These are phyloP conservation scores for Acorus calamus DNA, from an alignment of 106 monocot genomes.

Conservation along the genomic window DNA sequence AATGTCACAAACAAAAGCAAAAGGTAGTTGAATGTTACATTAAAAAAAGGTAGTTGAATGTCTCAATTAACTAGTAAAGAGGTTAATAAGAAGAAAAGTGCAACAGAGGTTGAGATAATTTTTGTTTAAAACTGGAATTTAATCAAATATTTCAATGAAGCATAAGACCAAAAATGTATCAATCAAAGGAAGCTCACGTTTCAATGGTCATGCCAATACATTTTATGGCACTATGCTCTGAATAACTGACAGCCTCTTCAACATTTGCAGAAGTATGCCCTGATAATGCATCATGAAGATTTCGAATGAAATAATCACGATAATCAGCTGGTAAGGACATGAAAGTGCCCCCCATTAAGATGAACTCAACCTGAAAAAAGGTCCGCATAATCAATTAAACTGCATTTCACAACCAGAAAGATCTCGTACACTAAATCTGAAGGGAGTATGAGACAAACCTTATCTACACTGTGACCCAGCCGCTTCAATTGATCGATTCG, in stretches of 20 bases:
- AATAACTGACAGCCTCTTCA: conserved; percentile 90
- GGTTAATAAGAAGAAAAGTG: neutral
- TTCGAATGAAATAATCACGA: conserved; percentile 96
- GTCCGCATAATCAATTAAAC: neutral
- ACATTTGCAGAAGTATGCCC: conserved; percentile 97
- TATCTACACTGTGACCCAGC: conserved; percentile 98
- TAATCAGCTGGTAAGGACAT: conserved; percentile 98
- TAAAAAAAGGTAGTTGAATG: too few relatives aligned
- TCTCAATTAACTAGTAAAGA: neutral
- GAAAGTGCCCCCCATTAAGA: conserved; percentile 98
- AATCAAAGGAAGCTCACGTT: conserved; percentile 55
- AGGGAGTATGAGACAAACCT: conserved; percentile 33
- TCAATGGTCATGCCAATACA: conserved; percentile 99
- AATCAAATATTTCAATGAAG: neutral
- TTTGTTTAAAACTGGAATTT: neutral
- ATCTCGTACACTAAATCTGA: neutral
- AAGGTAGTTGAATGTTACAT: too few relatives aligned
- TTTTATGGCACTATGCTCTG: conserved; percentile 79
- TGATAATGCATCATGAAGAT: conserved; percentile 98
- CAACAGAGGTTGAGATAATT: neutral
- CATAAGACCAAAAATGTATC: too few relatives aligned
- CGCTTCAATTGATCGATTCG: conserved; percentile 97
- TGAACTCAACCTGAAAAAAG: conserved; percentile 85
- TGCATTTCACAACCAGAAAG: neutral
- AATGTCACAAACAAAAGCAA: too few relatives aligned